Evolutionary conservation across 2,329 filamentous ascomycete species (phyloP), one percentile per base, ranked within the genome.

Genomic region (Fusarium sp.): DNA sequence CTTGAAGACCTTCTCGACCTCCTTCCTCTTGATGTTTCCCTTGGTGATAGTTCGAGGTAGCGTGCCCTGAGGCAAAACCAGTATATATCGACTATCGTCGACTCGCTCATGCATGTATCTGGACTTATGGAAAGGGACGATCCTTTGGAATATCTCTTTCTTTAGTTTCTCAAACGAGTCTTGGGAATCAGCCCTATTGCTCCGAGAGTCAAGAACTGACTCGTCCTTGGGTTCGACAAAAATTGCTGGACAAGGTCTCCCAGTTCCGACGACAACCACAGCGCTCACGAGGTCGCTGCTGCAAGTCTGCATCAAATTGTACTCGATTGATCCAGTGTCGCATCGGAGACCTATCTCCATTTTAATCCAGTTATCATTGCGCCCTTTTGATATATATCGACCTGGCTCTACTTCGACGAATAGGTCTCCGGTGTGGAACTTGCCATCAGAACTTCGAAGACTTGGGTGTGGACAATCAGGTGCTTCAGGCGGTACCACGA

Each of bases 311-410:
- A 70, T 56, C 1, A 62, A 52, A 17, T 74, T 72, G 2, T 45
- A 46, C 24, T 75, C 73, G 11, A 75, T 74, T 2, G 71, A 68
- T 1, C 44, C 11, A 1, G 73, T 72, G 14, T 75, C 69, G 13
- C 73, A 75, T 15, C 67, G 46, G 11, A 66, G 36, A 2, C 68
- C 59, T 4, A 31, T 43, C n/a, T 71, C 45, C 72, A 74, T 75
- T 26, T 75, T 75, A 48, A 75, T 75, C 72, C 73, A 75, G n/a
- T 70, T 63, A 11, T 75, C 72, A 1, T 61, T 66, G 1, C 73
- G 71, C 2, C 73, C 73, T 6, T 60, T 64, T 2, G 56, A 51
- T 2, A 69, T 1, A 18, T 68, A 74, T 17, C 57, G 36, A 0
- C 72, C 71, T 9, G 72, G 65, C 18, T 15, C 40, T 3, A 62